A percentile compares a stretch with the other conserved stretches of the same genome.
Evolutionary conservation across 805 yeast species (phyloP).

Genomic region (Myxozyma melibiosi): DNA sequence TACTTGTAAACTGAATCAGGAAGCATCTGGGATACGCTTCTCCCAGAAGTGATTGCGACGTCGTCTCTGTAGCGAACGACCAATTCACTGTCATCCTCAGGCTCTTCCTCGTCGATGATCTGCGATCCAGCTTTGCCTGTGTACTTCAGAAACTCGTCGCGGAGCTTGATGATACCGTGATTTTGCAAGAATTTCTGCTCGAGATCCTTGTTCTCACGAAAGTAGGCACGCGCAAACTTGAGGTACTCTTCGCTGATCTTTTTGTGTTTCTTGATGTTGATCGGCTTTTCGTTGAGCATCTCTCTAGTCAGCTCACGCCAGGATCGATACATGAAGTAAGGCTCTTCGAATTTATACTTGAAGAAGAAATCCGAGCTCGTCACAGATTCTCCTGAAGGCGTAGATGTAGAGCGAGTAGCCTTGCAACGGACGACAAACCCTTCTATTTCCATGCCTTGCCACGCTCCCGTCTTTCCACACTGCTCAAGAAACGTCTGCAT

Average conservation of each 20-base stretch:
- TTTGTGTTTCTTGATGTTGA: conserved; percentile 53
- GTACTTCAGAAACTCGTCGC: conserved; percentile 63
- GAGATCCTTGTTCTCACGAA: conserved; percentile 53
- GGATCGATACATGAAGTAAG: conserved; percentile 85
- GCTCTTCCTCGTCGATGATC: conserved; percentile 45
- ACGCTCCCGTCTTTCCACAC: conserved; percentile 67
- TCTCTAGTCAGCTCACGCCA: conserved; percentile 83
- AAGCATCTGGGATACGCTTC: neutral
- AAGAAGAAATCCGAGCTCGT: conserved; percentile 60
- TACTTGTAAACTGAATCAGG: conserved; percentile 49
- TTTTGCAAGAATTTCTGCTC: conserved; percentile 54
- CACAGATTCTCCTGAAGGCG: neutral
- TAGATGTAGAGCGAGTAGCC: neutral
- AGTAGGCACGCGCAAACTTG: conserved; percentile 60
- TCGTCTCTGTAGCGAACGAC: conserved; percentile 24
- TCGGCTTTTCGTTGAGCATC: conserved; percentile 47
- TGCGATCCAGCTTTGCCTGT: conserved; percentile 62
- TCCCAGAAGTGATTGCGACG: conserved; percentile 14
- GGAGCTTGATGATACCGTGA: conserved; percentile 71
- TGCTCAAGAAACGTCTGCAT: conserved; percentile 57
- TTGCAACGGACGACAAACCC: conserved; percentile 88
- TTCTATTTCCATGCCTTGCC: conserved; percentile 73
- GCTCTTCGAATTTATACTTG: conserved; percentile 94
- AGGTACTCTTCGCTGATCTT: conserved; percentile 67
- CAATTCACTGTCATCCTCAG: conserved; percentile 33